These are phyloP conservation scores for Pholiota microspora DNA, from an alignment of 768 basidiomycete genomes.

Conservation along the genomic window DNA sequence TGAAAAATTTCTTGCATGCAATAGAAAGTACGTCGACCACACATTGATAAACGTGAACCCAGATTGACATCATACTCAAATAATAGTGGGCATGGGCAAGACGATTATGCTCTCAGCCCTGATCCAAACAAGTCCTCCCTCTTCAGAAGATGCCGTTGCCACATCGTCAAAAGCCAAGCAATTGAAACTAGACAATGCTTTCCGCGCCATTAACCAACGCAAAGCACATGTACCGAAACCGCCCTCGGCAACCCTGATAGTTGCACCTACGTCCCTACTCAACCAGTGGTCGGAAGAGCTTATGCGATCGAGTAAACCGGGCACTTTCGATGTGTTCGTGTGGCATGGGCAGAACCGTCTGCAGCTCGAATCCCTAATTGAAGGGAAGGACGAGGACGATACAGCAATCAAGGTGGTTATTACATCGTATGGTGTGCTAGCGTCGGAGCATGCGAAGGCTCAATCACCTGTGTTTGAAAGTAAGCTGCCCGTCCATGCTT, in stretches of 20 bases:
- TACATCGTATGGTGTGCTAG: slow-evolving; percentile 89
- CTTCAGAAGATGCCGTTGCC: slow-evolving; percentile 32
- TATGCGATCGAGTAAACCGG: slow-evolving; percentile 75
- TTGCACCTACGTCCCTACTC: slow-evolving; percentile 89
- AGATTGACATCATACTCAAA: too few relatives aligned
- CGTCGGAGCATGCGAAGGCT: slow-evolving; percentile 83
- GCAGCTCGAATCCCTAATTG: slow-evolving; percentile 61
- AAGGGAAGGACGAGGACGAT: slow-evolving; percentile 49
- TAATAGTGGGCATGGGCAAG: slow-evolving; percentile 91
- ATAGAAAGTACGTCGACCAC: slow-evolving; percentile 46
- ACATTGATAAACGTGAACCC: too few relatives aligned
- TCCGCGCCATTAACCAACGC: slow-evolving; percentile 43
- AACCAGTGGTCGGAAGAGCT: slow-evolving; percentile 95
- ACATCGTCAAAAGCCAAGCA: slow-evolving; percentile 46
- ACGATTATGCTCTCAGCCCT: slow-evolving; percentile 92
- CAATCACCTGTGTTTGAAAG: slow-evolving; percentile 69
- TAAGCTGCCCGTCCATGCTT: slow-evolving; percentile 27
- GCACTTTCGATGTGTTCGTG: slow-evolving; percentile 61
- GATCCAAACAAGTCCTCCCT: slow-evolving; percentile 72
- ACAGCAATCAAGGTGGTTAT: slow-evolving; percentile 74
- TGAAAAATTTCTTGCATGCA: background rate
- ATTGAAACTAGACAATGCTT: slow-evolving; percentile 60
- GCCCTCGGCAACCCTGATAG: slow-evolving; percentile 76
- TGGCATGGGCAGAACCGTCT: slow-evolving; percentile 89
- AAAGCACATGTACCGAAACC: slow-evolving; percentile 27